A percentile compares a stretch with the other conserved stretches of the same genome.
Conservation (phyloP, 2,329 filamentous ascomycete species). For the Fusarium heterosporum region DNA sequence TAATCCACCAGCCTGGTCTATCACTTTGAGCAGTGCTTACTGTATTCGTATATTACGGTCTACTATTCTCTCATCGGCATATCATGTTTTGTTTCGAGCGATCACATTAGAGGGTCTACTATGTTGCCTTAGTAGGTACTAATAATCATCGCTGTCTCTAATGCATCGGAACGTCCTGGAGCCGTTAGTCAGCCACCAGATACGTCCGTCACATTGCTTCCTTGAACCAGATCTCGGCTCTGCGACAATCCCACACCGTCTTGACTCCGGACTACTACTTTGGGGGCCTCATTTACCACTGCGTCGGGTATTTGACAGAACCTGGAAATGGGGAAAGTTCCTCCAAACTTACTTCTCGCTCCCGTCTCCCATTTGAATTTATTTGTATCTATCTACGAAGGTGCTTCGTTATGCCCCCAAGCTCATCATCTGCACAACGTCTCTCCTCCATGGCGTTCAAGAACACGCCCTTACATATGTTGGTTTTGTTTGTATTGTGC, state of each 20-base stretch:
- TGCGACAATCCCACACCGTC: neutral
- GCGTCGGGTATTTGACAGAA: neutral
- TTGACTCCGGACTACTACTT: neutral
- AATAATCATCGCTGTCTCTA: neutral
- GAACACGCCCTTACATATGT: neutral
- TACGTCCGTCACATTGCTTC: conserved; percentile 6
- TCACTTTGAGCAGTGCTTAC: neutral
- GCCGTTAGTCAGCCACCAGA: conserved; percentile 6
- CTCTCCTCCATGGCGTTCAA: neutral
- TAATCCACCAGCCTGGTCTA: neutral
- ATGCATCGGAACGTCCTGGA: conserved; percentile 8
- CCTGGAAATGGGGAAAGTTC: neutral
- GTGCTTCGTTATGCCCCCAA: no score
- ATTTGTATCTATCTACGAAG: no score
- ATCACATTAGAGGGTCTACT: neutral
- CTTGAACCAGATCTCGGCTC: conserved; percentile 8
- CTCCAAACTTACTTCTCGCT: neutral
- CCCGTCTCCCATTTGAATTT: neutral
- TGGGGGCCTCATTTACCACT: neutral
- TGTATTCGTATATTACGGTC: neutral
- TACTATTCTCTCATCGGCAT: neutral
- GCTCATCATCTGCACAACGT: neutral
- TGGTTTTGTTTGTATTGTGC: neutral
- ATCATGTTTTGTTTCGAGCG: neutral
- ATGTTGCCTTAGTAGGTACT: no score